These are phyloP conservation scores for Salix arbutifolia DNA, from an alignment of 345 rosid species.

Conservation along the genomic window DNA sequence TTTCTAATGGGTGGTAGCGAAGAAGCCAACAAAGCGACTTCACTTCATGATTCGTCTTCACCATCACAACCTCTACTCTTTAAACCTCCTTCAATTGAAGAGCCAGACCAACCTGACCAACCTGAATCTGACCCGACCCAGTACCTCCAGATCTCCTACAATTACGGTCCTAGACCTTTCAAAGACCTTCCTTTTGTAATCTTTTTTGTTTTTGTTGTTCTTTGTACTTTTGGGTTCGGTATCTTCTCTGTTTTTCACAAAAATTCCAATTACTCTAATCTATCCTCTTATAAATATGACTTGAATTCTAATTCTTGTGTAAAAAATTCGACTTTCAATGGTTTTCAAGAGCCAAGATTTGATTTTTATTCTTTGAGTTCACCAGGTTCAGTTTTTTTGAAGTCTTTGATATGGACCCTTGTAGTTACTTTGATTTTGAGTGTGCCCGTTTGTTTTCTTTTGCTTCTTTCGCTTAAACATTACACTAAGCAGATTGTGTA, in stretches of 20 bases:
- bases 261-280: conserved; percentile 43
- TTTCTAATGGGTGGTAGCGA: conserved; percentile 53
- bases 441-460: conserved; percentile 58
- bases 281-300: conserved; percentile 55
- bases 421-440: conserved; percentile 62
- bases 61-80: conserved; percentile 70
- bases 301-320: conserved; percentile 56
- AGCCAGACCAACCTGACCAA: conserved; percentile 30
- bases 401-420: conserved; percentile 61
- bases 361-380: conserved; percentile 13
- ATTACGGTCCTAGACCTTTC: conserved; percentile 65
- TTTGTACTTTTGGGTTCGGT: conserved; percentile 72
- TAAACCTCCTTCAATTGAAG: conserved; percentile 39
- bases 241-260: conserved; percentile 61
- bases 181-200: conserved; percentile 69
- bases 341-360: background rate
- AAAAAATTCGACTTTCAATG: conserved; percentile 5
- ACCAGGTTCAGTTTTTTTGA: conserved; percentile 30
- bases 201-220: conserved; percentile 54
- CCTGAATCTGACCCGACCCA: conserved; percentile 60
- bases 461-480: conserved; percentile 71
- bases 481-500: conserved; percentile 84
- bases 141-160: conserved; percentile 85
- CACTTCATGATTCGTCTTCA: conserved; percentile 42
- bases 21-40: conserved; percentile 37